A percentile compares a stretch with the other conserved stretches of the same genome.
phyloP scores from a whole-genome alignment of 495 filamentous ascomycete genomes.

The Xylaria longipes region DNA sequence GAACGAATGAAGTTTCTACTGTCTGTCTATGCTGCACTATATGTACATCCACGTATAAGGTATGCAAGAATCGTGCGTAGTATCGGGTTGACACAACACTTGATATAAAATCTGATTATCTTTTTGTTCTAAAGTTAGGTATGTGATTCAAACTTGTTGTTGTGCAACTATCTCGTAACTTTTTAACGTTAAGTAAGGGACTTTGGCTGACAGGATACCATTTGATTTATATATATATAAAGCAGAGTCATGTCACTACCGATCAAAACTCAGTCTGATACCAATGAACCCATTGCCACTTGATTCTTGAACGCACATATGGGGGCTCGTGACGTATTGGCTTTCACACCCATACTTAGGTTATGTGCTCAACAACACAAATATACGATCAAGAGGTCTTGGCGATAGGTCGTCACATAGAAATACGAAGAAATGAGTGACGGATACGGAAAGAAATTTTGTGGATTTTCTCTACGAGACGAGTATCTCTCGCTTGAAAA shows the following conservation, averaged over 20 bases:
- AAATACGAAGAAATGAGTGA: background rate
- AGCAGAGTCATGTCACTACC: background rate
- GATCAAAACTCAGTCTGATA: background rate
- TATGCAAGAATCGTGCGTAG: no score
- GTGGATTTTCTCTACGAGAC: background rate
- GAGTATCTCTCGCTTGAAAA: background rate
- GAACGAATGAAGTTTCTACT: no score
- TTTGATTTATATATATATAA: background rate
- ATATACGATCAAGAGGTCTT: background rate
- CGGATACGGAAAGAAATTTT: background rate
- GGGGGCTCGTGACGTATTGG: background rate
- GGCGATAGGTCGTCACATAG: background rate
- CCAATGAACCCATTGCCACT: background rate
- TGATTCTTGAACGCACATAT: background rate
- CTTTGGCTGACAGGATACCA: background rate
- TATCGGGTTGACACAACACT: no score
- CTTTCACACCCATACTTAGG: background rate
- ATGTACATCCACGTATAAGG: no score
- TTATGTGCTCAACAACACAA: background rate
- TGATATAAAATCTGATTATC: no score
- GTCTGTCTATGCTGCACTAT: no score
- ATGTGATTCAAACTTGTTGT: background rate
- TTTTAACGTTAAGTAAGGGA: background rate
- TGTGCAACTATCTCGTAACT: background rate
- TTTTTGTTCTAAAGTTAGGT: no score